Evolutionary conservation across 164 flowering plant species (phyloP).

Genomic region (Platanus orientalis): DNA sequence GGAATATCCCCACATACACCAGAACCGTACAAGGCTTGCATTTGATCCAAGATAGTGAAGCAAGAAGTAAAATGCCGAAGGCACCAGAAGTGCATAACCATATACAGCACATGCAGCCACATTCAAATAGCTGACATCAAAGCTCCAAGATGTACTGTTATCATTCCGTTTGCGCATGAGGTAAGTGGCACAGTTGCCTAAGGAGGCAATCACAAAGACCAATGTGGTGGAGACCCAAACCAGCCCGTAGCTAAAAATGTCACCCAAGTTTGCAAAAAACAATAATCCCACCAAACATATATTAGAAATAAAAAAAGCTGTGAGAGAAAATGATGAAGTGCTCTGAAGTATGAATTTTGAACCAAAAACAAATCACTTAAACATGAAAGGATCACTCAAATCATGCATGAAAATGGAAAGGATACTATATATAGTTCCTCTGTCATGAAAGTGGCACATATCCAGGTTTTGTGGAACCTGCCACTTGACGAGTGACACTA

Average conservation of each 20-base stretch:
- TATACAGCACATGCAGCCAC: conserved; percentile 64
- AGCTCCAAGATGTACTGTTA: conserved; percentile 58
- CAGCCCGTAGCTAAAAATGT: conserved; percentile 72
- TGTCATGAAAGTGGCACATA: not conserved
- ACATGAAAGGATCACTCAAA: not conserved
- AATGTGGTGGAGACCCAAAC: conserved; percentile 90
- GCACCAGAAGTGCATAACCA: conserved; percentile 75
- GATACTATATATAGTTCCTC: not conserved
- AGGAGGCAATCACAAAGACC: conserved; percentile 78
- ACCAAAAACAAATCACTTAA: not conserved
- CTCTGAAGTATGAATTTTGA: not conserved
- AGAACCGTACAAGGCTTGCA: conserved; percentile 66
- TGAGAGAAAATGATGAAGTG: not conserved
- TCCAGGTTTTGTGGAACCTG: too few species aligned
- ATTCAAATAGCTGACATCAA: conserved; percentile 76
- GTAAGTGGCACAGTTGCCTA: conserved; percentile 92
- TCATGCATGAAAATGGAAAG: not conserved
- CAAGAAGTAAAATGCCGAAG: conserved; percentile 81
- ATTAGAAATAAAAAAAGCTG: not conserved
- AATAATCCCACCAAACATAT: conserved; percentile 2
- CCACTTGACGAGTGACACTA: too few species aligned
- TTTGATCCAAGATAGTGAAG: conserved; percentile 80
- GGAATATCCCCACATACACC: conserved; percentile 99
- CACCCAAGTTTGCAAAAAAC: conserved; percentile 10
- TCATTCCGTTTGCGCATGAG: conserved; percentile 53